Conservation (phyloP, 768 basidiomycete genomes). For the Mycena venus region DNA sequence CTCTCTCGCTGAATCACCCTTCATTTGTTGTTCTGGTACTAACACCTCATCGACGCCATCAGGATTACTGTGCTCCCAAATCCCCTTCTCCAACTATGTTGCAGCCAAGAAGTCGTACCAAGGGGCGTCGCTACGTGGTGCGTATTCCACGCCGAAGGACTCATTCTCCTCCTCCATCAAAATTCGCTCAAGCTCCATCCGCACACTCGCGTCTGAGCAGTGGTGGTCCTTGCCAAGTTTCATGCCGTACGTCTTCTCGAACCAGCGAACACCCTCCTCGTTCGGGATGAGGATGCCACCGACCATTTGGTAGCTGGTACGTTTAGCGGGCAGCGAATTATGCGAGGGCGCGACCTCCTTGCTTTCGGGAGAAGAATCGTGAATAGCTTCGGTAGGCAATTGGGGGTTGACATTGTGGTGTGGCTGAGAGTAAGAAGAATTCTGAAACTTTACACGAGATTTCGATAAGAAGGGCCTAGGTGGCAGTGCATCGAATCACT, state of each 20-base stretch:
- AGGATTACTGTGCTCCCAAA: conserved; percentile 11
- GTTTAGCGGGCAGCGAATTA: background rate
- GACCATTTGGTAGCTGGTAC: background rate
- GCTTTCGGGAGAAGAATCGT: background rate
- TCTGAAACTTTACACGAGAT: no score
- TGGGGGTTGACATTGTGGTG: no score
- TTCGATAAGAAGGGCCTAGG: no score
- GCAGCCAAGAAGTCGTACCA: conserved; percentile 22
- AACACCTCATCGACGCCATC: conserved; percentile 4
- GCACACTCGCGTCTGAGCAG: conserved; percentile 11
- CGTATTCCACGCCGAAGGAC: conserved; percentile 19
- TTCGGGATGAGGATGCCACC: no score
- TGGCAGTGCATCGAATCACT: no score
- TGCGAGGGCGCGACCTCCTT: background rate
- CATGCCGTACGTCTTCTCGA: conserved; percentile 9
- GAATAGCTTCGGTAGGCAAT: no score
- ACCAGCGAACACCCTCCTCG: conserved; percentile 17
- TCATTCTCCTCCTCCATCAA: background rate
- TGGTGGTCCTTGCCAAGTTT: conserved; percentile 4
- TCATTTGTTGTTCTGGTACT: background rate
- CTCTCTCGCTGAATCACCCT: conserved; percentile 10
- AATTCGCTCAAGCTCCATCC: conserved; percentile 6
- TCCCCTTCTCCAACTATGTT: conserved; percentile 14
- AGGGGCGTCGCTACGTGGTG: conserved; percentile 9
- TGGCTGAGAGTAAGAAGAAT: no score